Percentiles rank a stretch among this genome's conserved stretches.
Evolutionary conservation across 805 yeast species (phyloP).

Genomic region (Nakazawaea ishiwadae): DNA sequence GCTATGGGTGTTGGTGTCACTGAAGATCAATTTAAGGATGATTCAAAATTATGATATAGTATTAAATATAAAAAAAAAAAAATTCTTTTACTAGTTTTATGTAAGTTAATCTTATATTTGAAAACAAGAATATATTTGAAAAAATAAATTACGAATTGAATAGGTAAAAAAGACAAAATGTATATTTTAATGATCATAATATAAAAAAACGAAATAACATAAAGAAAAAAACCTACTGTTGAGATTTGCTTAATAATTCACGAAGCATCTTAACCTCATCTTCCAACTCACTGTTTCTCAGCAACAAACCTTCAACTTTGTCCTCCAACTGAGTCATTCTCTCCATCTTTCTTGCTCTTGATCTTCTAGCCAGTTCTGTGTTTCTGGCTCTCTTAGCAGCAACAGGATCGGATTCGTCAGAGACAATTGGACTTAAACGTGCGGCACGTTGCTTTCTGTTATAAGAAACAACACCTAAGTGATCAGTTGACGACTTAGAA

Average conservation of each 20-base stretch:
- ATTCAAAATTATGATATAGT: not conserved
- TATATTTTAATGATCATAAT: too few relatives aligned
- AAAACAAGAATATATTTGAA: not conserved
- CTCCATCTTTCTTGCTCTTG: slow-evolving; percentile 89
- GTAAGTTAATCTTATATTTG: too few relatives aligned
- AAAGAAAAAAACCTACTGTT: not conserved
- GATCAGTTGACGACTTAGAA: slow-evolving; percentile 37
- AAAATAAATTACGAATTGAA: not conserved
- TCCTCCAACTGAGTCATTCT: slow-evolving; percentile 80
- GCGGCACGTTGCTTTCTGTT: slow-evolving; percentile 69
- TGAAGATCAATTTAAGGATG: slow-evolving; percentile 81
- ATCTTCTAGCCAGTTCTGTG: slow-evolving; percentile 96
- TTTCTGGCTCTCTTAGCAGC: slow-evolving; percentile 89
- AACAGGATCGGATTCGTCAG: slow-evolving; percentile 56
- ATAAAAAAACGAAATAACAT: not conserved
- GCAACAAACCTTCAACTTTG: slow-evolving; percentile 61
- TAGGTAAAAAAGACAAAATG: too few relatives aligned
- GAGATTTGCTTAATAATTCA: slow-evolving; percentile 8
- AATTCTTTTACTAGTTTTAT: too few relatives aligned
- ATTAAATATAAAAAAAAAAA: not conserved
- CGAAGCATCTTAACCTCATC: slow-evolving; percentile 51
- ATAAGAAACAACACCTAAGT: slow-evolving; percentile 71
- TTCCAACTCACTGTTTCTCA: slow-evolving; percentile 55
- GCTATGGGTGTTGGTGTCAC: slow-evolving; percentile 99
- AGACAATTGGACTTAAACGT: slow-evolving; percentile 67